phyloP scores from a whole-genome alignment of 2,329 filamentous ascomycete species.

The Fusarium sp. region DNA sequence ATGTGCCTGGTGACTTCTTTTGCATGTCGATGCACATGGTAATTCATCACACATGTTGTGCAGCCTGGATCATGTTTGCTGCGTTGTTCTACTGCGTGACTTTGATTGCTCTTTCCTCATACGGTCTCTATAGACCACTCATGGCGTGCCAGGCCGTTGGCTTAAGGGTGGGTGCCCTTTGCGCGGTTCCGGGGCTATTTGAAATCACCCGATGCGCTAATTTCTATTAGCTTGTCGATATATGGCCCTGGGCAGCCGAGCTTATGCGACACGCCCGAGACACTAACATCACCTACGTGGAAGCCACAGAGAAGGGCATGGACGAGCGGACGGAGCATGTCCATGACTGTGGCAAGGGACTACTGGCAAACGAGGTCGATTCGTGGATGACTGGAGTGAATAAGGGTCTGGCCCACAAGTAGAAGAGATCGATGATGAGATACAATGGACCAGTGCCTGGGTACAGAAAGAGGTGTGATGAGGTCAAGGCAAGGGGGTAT shows the following conservation, averaged over 20 bases:
- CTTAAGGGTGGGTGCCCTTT: too few species aligned
- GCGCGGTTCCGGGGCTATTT: too few species aligned
- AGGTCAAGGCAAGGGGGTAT: conserved; percentile 44
- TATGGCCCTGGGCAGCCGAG: conserved; percentile 50
- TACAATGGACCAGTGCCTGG: conserved; percentile 58
- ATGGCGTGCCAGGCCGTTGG: too few species aligned
- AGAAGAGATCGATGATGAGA: conserved; percentile 56
- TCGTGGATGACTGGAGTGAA: conserved; percentile 68
- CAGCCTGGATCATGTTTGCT: too few species aligned
- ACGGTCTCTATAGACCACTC: too few species aligned
- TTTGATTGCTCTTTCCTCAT: too few species aligned
- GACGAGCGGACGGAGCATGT: conserved; percentile 61
- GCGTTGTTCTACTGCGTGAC: too few species aligned
- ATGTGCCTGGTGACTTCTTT: too few species aligned
- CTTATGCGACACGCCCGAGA: conserved; percentile 48
- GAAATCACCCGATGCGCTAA: too few species aligned
- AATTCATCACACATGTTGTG: too few species aligned
- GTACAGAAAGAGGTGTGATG: conserved; percentile 52
- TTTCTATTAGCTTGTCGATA: too few species aligned
- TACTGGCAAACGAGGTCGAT: conserved; percentile 53
- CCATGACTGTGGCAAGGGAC: conserved; percentile 54
- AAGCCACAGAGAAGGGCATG: conserved; percentile 53
- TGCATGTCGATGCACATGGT: too few species aligned
- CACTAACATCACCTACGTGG: conserved; percentile 48
- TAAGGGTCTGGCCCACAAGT: conserved; percentile 58